Base-by-base conservation (phyloP, 1,284 basidiomycete species). In the Tilletia caries region DNA sequence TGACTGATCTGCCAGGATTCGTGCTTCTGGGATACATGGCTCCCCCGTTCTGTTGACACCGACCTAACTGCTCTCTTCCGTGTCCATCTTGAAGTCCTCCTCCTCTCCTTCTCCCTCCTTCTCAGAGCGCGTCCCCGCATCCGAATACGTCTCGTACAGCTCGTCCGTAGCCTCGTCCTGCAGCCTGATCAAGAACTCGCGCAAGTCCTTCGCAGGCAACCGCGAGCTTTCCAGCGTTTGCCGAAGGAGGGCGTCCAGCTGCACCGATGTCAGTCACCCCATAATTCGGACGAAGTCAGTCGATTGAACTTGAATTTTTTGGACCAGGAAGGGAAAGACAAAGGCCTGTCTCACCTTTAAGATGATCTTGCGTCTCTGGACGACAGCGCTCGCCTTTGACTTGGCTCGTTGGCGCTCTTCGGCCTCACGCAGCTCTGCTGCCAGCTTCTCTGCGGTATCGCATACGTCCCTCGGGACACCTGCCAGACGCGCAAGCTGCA, bases 311-410 rank as follows among this genome's bases (percentile, higher is more conserved):
- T 10, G 37, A 41, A 41, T 15, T 6, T 41, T 41, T 41, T 15
- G 1, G 2, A n/a, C n/a, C 37, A 1, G 15, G 37, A 41, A 41
- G 1, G 37, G 8, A 15, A 15, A 10, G 37, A n/a, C 15, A 15
- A 41, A 15, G 37, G 8, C 10, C 15, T 6, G 37, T 12, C 65
- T 76, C 85, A 91, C 91, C 86, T 87, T 85, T 29, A 92, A 83
- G 48, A 93, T 82, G 1, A 88, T 89, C 79, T 89, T 90, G 64
- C 91, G 86, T 66, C 90, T 86, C 27, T 85, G 81, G 0, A 88
- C 86, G 68, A 89, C 84, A 76, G 88, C 87, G 71, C 83, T 88
- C 60, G 87, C 88, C 23, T 43, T 64, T 23, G 34, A 37, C 27
- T 37, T 41, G 62, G 48, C 48, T 8, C 48, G 48, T 50, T 50